These are phyloP conservation scores for Jasminum sambac DNA, from an alignment of 257 asterid genomes.

Conservation along the genomic window DNA sequence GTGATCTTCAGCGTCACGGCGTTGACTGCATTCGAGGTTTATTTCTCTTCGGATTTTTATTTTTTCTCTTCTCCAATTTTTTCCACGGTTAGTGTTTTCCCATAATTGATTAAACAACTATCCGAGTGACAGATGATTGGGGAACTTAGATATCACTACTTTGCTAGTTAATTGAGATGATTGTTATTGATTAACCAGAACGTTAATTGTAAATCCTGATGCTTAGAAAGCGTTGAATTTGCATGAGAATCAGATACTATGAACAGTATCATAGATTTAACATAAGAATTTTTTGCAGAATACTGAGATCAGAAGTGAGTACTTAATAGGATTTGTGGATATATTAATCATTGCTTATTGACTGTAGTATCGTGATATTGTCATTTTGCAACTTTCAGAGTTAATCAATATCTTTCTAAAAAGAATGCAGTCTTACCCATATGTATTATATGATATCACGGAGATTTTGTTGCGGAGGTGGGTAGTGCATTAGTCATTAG, in stretches of 20 bases:
- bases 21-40: constrained; percentile 67
- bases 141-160: background rate
- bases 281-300: background rate
- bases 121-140: background rate
- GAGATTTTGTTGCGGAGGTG: background rate
- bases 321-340: background rate
- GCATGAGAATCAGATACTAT: background rate
- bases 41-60: background rate
- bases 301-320: background rate
- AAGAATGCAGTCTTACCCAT: background rate
- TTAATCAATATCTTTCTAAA: constrained; percentile 8
- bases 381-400: background rate
- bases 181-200: background rate
- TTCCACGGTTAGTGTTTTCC: background rate
- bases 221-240: background rate
- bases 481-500: constrained; percentile 1
- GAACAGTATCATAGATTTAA: background rate
- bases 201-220: background rate
- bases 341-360: background rate
- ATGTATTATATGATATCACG: background rate
- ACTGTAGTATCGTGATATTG: background rate
- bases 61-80: background rate
- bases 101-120: background rate
- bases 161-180: background rate
- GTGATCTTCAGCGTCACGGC: constrained; percentile 52